A percentile compares a stretch with the other conserved stretches of the same genome.
Conservation (phyloP, 2,329 filamentous ascomycete species). For the Penicillium sumatraense region DNA sequence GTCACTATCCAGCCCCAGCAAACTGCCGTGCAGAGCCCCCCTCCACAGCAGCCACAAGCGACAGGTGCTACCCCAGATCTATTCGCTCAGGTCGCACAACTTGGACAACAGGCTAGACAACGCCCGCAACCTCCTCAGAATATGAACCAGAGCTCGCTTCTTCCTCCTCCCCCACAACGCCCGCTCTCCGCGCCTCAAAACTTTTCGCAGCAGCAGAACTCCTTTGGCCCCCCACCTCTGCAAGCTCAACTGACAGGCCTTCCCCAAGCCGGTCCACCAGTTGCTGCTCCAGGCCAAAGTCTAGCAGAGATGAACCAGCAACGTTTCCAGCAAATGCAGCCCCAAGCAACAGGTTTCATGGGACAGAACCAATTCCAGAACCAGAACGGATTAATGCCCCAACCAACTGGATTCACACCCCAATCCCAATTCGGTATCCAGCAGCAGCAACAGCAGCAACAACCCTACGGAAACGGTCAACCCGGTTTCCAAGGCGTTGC, state of each 20-base stretch:
- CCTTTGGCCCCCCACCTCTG: constrained; percentile 74
- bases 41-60: constrained; percentile 42
- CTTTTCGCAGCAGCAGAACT: constrained; percentile 69
- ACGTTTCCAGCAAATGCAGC: constrained; percentile 62
- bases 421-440: constrained; percentile 52
- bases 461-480: constrained; percentile 29
- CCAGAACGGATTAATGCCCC: constrained; percentile 48
- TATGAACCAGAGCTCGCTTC: constrained; percentile 65
- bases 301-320: constrained; percentile 73
- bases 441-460: constrained; percentile 60
- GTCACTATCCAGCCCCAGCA: constrained; percentile 49
- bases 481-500: constrained; percentile 50
- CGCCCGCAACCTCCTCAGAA: constrained; percentile 72
- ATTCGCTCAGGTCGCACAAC: constrained; percentile 53
- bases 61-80: constrained; percentile 54
- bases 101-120: constrained; percentile 57
- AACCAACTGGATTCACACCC: constrained; percentile 53
- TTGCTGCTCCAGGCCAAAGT: constrained; percentile 73
- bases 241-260: constrained; percentile 83
- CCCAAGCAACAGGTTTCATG: constrained; percentile 69
- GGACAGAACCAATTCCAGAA: constrained; percentile 40
- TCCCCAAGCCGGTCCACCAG: constrained; percentile 59
- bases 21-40: constrained; percentile 41
- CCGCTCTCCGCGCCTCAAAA: constrained; percentile 88
- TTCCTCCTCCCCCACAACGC: constrained; percentile 77